Evolutionary conservation across 108 stramenopile species (phyloP).

Genomic region (Nannochloropsis salina): DNA sequence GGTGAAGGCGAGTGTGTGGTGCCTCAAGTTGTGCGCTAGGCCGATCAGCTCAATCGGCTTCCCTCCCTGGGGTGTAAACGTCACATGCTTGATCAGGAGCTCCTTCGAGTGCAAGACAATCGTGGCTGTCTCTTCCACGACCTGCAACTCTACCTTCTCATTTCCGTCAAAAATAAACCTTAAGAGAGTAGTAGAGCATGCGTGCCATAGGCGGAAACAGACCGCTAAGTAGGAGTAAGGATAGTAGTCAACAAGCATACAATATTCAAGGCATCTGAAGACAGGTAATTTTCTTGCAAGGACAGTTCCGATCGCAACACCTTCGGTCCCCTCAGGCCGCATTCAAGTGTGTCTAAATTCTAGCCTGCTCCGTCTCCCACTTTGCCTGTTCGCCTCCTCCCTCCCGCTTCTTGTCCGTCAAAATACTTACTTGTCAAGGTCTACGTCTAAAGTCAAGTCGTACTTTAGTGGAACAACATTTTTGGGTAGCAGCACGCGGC

Average conservation of each 20-base stretch:
- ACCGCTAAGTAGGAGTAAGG: too few species aligned
- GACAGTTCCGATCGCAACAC: too few species aligned
- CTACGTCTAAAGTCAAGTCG: slow-evolving; percentile 65
- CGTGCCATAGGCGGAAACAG: too few species aligned
- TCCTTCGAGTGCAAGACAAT: slow-evolving; percentile 82
- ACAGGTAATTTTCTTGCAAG: too few species aligned
- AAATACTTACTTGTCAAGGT: slow-evolving; percentile 57
- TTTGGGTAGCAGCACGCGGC: background rate
- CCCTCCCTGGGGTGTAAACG: slow-evolving; percentile 38
- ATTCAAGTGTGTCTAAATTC: background rate
- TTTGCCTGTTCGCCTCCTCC: background rate
- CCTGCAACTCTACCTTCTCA: slow-evolving; percentile 51
- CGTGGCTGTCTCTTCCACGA: slow-evolving; percentile 47
- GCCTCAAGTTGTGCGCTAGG: slow-evolving; percentile 64
- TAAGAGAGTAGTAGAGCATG: background rate
- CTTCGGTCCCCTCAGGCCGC: too few species aligned
- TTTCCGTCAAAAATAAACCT: slow-evolving; percentile 68
- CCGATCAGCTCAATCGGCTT: slow-evolving; percentile 31
- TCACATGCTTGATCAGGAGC: slow-evolving; percentile 64
- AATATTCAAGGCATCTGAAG: too few species aligned
- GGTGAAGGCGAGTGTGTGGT: slow-evolving; percentile 61
- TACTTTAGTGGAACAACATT: slow-evolving; percentile 59
- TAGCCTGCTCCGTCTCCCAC: background rate
- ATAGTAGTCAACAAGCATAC: too few species aligned
- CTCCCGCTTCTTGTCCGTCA: too few species aligned